These are phyloP conservation scores for Diplodia mutila DNA, from an alignment of 2,329 filamentous ascomycete genomes.

Conservation along the genomic window DNA sequence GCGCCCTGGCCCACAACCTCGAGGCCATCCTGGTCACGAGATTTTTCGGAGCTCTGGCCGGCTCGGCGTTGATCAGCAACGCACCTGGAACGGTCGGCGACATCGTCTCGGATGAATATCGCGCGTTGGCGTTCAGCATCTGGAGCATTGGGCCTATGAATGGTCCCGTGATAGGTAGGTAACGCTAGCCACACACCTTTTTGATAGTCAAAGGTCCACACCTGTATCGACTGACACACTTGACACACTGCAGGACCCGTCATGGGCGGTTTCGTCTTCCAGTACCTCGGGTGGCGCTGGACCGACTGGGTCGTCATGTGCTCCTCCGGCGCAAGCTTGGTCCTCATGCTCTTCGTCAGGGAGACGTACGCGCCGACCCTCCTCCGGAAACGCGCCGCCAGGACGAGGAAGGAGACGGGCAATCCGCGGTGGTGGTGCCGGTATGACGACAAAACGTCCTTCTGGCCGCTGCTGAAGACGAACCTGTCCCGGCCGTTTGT, in stretches of 20 bases:
- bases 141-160: constrained; percentile 66
- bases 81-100: constrained; percentile 73
- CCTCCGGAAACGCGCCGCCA: constrained; percentile 67
- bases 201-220: too few species aligned
- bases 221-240: constrained; percentile 35
- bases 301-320: constrained; percentile 83
- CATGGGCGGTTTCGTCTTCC: constrained; percentile 58
- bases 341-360: constrained; percentile 47
- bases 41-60: constrained; percentile 61
- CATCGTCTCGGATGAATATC: constrained; percentile 73
- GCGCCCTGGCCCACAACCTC: constrained; percentile 48
- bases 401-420: constrained; percentile 67
- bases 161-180: constrained; percentile 41
- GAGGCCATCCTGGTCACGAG: constrained; percentile 50
- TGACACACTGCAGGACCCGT: constrained; percentile 59
- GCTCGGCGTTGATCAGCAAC: constrained; percentile 69
- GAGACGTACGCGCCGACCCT: constrained; percentile 80
- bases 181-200: not conserved
- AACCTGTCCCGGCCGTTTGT: constrained; percentile 79
- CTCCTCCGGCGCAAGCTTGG: constrained; percentile 50
- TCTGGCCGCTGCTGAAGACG: constrained; percentile 69
- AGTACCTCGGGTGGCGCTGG: constrained; percentile 65
- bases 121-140: constrained; percentile 80
- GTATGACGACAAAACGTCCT: constrained; percentile 70
- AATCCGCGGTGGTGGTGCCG: constrained; percentile 77